Evolutionary conservation across 495 filamentous ascomycete genomes (phyloP).

Genomic region (Aspergillus avenaceus): DNA sequence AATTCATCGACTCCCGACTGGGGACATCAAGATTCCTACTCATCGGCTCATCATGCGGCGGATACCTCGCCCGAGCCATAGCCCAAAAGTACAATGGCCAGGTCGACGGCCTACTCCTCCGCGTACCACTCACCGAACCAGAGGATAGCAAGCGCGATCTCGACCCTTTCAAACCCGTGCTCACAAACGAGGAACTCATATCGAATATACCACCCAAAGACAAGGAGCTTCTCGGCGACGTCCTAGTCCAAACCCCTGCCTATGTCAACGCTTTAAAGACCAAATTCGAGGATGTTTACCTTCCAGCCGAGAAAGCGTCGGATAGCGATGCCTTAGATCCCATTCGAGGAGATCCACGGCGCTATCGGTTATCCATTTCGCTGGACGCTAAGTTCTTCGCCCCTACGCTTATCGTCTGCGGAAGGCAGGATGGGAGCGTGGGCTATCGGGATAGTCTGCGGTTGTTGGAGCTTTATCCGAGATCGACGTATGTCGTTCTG

Average conservation of each 20-base stretch:
- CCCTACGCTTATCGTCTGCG: conserved; percentile 27
- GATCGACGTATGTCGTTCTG: conserved; percentile 26
- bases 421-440: conserved; percentile 24
- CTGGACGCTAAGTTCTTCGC: conserved; percentile 24
- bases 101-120: conserved; percentile 26
- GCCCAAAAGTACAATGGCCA: conserved; percentile 24
- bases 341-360: conserved; percentile 22
- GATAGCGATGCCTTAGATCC: conserved; percentile 23
- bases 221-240: conserved; percentile 20
- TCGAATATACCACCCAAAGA: conserved; percentile 21
- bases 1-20: conserved; percentile 28
- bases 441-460: conserved; percentile 30
- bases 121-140: conserved; percentile 29
- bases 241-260: conserved; percentile 25
- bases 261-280: conserved; percentile 24
- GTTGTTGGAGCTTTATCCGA: conserved; percentile 28
- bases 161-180: conserved; percentile 22
- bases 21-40: conserved; percentile 21
- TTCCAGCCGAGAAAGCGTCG: conserved; percentile 19
- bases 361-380: conserved; percentile 23
- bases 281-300: conserved; percentile 16
- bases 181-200: conserved; percentile 22
- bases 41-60: conserved; percentile 26
- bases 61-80: conserved; percentile 26
- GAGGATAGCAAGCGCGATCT: conserved; percentile 22